A percentile compares a stretch with the other conserved stretches of the same genome.
These are phyloP conservation scores for Scortechinia acanthostroma DNA, from an alignment of 2,329 filamentous ascomycete species.

Conservation along the genomic window DNA sequence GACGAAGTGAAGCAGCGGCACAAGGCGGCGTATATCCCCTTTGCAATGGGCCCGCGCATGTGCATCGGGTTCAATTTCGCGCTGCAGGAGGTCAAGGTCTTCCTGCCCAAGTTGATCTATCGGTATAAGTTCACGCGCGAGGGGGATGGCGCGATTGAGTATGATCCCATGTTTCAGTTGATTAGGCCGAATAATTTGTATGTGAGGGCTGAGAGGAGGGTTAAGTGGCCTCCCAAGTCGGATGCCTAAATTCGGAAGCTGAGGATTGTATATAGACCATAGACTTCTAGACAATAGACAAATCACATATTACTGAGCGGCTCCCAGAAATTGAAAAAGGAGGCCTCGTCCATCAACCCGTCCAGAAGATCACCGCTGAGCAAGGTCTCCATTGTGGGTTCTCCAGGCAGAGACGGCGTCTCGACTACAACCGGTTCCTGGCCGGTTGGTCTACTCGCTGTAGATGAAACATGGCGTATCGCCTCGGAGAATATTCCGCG, in stretches of 20 bases:
- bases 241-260: too few relatives aligned
- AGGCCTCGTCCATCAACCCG: constrained; percentile 12
- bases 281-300: too few relatives aligned
- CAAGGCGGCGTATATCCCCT: constrained; percentile 46
- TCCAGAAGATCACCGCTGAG: constrained; percentile 8
- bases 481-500: neutral
- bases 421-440: too few relatives aligned
- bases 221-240: constrained; percentile 31
- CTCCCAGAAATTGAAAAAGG: constrained; percentile 13
- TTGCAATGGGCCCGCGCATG: constrained; percentile 44
- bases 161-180: constrained; percentile 51
- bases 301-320: too few relatives aligned
- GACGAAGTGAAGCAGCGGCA: constrained; percentile 41
- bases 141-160: constrained; percentile 41
- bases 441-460: too few relatives aligned
- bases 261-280: too few relatives aligned
- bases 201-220: constrained; percentile 36
- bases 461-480: neutral
- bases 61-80: constrained; percentile 64
- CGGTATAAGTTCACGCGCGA: constrained; percentile 46
- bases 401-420: too few relatives aligned
- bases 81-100: constrained; percentile 50
- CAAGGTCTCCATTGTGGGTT: neutral
- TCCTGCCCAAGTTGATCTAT: constrained; percentile 48
- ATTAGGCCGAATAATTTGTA: constrained; percentile 47